Conservation (phyloP, 75 land plant genomes). For the Gnetum montanum region DNA sequence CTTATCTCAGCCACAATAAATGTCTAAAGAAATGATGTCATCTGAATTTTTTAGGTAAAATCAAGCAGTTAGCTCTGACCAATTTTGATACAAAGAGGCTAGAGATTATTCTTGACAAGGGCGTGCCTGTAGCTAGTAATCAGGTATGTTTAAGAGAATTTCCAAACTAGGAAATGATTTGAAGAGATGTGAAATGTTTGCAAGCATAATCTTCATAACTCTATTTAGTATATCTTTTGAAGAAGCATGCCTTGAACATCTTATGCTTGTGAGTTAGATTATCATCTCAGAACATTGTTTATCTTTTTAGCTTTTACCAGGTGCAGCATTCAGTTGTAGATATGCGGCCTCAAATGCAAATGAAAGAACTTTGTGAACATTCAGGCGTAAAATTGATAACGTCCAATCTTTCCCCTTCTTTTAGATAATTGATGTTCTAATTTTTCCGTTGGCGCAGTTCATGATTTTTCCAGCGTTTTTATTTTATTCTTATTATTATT, state of each 20-base stretch:
- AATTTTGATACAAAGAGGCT: conserved; percentile 92
- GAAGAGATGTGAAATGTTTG: too few species aligned
- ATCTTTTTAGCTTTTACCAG: conserved; percentile 17
- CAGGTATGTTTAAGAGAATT: conserved; percentile 43
- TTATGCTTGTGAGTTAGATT: too few species aligned
- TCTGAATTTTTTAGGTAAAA: too few species aligned
- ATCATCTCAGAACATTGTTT: too few species aligned
- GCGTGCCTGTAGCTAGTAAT: conserved; percentile 90
- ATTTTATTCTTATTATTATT: too few species aligned
- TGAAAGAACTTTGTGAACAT: conserved; percentile 80
- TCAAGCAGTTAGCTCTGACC: conserved; percentile 88
- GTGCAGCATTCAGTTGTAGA: conserved; percentile 96
- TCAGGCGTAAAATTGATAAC: conserved; percentile 93
- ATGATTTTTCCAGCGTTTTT: too few species aligned
- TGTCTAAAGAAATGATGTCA: too few species aligned
- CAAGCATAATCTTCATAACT: neutral
- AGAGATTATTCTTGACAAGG: conserved; percentile 76
- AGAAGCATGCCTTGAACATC: neutral
- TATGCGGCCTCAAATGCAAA: conserved; percentile 84
- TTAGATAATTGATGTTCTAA: too few species aligned
- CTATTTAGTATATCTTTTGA: neutral
- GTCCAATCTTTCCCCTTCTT: conserved; percentile 29
- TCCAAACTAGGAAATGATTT: too few species aligned
- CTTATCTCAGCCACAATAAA: too few species aligned
- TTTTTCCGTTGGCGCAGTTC: too few species aligned